Evolutionary conservation across 257 asterid species (phyloP), one percentile per base, ranked within the genome.

Genomic region (Lycium ferocissimum): DNA sequence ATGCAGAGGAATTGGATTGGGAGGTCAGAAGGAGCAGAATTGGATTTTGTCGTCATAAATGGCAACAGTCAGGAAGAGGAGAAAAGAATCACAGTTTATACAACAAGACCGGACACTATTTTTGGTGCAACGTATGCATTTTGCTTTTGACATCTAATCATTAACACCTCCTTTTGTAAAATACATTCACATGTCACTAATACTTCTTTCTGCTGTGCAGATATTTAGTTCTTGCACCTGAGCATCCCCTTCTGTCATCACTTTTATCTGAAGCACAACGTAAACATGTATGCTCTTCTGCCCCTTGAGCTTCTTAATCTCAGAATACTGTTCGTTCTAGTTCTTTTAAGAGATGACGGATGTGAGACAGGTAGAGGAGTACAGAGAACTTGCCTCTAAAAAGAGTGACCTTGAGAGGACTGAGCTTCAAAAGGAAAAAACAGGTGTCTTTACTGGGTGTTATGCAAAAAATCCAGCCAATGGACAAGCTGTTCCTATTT

Each of bases 1-100:
- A 97, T 97, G 99, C 98, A 97, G 88, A 95, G 98, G 90, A 97
- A 97, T 89, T 97, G 99, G 98, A 97, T 97, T 86, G 99, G 99
- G 81, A 91, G 91, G 88, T 97, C 99, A 33, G 97, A 94, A 91
- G 98, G 99, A 76, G 99, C 98, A 56, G 98, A 97, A 86, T 47
- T 97, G 91, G 94, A 94, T 80, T 95, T 95, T 91, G 79, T 63
- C 66, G 90, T 94, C 53, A 45, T 91, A 62, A 92, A 89, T 73
- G 59, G 67, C 49, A 83, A 91, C 83, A 90, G 92, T 76, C 85
- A 80, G 53, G 95, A 92, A 84, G 90, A 86, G 59, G 94, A 92
- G 22, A 58, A 62, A 69, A 92, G 87, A 85, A 91, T 95, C 89
- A 90, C 92, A 58, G 96, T 97, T 83, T 97, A 94, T 89, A 97